Evolutionary conservation across 306 rosid genomes (phyloP).

Genomic region (Bauhinia variegata): DNA sequence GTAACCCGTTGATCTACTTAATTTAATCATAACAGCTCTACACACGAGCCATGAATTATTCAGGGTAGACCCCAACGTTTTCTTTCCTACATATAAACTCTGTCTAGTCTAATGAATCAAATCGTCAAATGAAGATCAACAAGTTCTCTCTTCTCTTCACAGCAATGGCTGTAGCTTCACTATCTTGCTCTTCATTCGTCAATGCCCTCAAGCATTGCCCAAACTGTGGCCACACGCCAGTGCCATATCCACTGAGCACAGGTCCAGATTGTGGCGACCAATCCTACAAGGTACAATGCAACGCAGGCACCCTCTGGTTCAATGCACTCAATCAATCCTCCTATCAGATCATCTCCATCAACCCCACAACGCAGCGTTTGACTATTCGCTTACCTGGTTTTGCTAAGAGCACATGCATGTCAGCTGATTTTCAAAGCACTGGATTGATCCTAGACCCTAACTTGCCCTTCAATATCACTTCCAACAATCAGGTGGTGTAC

Average conservation of each 20-base stretch:
- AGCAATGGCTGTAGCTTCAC: not conserved
- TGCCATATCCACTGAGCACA: conserved; percentile 51
- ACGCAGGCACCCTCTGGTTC: conserved; percentile 31
- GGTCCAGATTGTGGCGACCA: conserved; percentile 44
- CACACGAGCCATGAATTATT: not conserved
- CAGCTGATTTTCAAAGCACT: conserved; percentile 21
- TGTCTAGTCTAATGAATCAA: too few relatives aligned
- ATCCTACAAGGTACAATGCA: conserved; percentile 43
- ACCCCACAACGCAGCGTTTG: conserved; percentile 40
- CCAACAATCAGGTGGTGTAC: conserved; percentile 37
- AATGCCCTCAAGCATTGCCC: conserved; percentile 29
- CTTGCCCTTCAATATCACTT: conserved; percentile 43
- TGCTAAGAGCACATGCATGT: conserved; percentile 14
- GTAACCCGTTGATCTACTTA: not conserved
- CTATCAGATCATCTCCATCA: conserved; percentile 34
- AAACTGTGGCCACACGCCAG: conserved; percentile 34
- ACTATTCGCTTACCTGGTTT: conserved; percentile 33
- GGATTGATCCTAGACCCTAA: conserved; percentile 40
- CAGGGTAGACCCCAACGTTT: not conserved
- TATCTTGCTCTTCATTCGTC: not conserved
- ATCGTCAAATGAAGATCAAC: not conserved
- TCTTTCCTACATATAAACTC: not conserved
- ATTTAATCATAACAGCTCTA: not conserved
- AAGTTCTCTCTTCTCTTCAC: conserved; percentile 24
- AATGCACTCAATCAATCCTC: conserved; percentile 39